Base-by-base conservation (phyloP, 169 alveolate species). In the Plasmodium knowlesi region DNA sequence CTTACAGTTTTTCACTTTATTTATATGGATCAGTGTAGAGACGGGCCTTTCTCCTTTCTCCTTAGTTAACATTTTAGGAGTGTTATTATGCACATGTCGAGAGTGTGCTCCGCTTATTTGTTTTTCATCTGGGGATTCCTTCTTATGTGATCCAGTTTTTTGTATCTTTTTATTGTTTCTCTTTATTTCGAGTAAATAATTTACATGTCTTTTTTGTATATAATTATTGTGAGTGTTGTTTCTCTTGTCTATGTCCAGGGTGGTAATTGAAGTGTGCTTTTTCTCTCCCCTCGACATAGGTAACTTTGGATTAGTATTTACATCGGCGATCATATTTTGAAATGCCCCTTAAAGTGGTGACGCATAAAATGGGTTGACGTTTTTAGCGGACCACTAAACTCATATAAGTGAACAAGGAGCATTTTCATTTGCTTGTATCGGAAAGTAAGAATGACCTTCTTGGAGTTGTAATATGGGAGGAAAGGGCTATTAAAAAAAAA, bases 321-420 rank as follows among this genome's bases (percentile, higher is more conserved):
- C 80, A 82, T 9, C 32, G 37, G 19, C 57, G 61, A 32, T 57
- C 90, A 82, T 82, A 82, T 57, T 82, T 80, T 80, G 9, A 41
- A 80, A 80, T 50, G 54, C 30, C 12, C 46, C 9, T 12, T 53
- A 43, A 22, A 22, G 34, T 10, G 28, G 30, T 12, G 37, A 81
- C 67, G 37, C 76, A 28, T 67, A 67, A 67, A 19, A 67, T 28
- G 67, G 34, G 25, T 81, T 79, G 34, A n/a, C 16, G 0, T 43
- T 79, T 79, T 79, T n/a, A 79, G 32, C n/a, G 84, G 28, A 5
- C 6, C n/a, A 37, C 57, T 43, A 28, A n/a, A 8, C 37, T 19
- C n/a, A 67, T 67, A 22, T 67, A 67, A n/a, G 76, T 67, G 22
- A 22, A 1, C 9, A 67, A 67, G 32, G 0, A 61, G 9, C 61